These are phyloP conservation scores for Apophysomyces variabilis DNA, from an alignment of 371 early-diverging fungal genomes.

Conservation along the genomic window DNA sequence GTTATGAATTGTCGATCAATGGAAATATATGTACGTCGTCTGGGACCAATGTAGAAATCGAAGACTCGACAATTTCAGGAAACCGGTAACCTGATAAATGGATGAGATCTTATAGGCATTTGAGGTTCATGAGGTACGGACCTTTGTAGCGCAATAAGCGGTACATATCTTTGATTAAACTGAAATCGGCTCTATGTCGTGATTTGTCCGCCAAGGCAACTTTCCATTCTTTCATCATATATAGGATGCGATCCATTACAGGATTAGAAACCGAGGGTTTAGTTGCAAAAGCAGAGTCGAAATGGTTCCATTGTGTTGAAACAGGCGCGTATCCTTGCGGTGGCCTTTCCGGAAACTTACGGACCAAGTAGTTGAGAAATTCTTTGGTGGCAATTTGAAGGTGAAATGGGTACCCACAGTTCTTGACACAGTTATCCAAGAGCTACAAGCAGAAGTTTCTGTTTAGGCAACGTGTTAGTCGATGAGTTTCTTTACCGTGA, in stretches of 20 bases:
- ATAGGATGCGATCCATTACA: constrained; percentile 85
- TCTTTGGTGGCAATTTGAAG: constrained; percentile 92
- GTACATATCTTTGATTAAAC: constrained; percentile 92
- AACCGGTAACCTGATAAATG: constrained; percentile 76
- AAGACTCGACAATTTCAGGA: constrained; percentile 75
- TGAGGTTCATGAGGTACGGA: neutral
- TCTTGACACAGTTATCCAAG: constrained; percentile 94
- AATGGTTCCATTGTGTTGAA: constrained; percentile 14
- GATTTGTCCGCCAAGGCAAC: constrained; percentile 80
- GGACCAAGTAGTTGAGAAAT: constrained; percentile 92
- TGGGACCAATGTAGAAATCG: constrained; percentile 68
- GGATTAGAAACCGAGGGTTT: constrained; percentile 46
- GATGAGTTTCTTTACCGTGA: constrained; percentile 57
- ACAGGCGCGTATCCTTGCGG: constrained; percentile 26
- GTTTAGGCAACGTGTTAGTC: neutral
- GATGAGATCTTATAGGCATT: constrained; percentile 36
- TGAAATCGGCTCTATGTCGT: constrained; percentile 87
- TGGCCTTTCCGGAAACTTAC: constrained; percentile 90
- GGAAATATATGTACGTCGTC: constrained; percentile 40
- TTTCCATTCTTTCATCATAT: constrained; percentile 93
- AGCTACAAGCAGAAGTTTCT: constrained; percentile 49
- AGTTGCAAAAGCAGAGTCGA: constrained; percentile 11
- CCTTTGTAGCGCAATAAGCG: constrained; percentile 59
- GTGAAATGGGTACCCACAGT: constrained; percentile 97
- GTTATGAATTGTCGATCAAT: constrained; percentile 11